Base-by-base conservation (phyloP, 768 basidiomycete genomes). In the Tephrocybe sp. region DNA sequence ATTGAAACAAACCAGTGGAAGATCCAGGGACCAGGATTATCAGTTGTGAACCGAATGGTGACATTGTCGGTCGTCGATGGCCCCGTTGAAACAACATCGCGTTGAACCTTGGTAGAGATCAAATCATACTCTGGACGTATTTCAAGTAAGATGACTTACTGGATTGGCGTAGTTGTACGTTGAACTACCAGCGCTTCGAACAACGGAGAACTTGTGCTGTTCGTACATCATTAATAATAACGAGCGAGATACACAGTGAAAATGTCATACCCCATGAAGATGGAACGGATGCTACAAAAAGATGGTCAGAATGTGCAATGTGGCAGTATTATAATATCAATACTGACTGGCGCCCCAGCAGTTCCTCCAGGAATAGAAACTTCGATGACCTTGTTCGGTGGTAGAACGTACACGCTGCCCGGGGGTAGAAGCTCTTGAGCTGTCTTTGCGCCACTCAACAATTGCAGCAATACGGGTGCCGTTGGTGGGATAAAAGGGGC, bases 1-100 rank as follows among this genome's bases (percentile, higher is more conserved):
- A 44, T 16, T 37, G 19, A 51, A 13, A 54, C 64, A 18, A 35
- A 67, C 66, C 67, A 69, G 51, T 66, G 65, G 36, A 69, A 47
- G 34, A 69, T 61, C 75, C 81, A 82, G 19, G 78, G 77, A 12
- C 83, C 83, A 16, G 83, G 71, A 65, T 86, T 87, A 62, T 87
- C 81, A 1, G 85, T 80, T 18, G 62, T 60, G 67, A 82, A 86
- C 28, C 83, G 74, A 42, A 87, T 72, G 11, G 76, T 78, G 22
- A 78, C 73, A 25, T 70, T 68, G 53, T 74, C 72, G 12, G 50
- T 54, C 1, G 54, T 30, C 22, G 26, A 26, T 15, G 69, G 69
- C 22, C 42, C 42, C 3, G 60, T 62, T 30, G 59, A 66, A 21
- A 72, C 71, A 4, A 72, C 70, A 46, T 74, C 74, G 6, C 73